Evolutionary conservation across 345 rosid genomes (phyloP).

Genomic region (Populus davidiana): DNA sequence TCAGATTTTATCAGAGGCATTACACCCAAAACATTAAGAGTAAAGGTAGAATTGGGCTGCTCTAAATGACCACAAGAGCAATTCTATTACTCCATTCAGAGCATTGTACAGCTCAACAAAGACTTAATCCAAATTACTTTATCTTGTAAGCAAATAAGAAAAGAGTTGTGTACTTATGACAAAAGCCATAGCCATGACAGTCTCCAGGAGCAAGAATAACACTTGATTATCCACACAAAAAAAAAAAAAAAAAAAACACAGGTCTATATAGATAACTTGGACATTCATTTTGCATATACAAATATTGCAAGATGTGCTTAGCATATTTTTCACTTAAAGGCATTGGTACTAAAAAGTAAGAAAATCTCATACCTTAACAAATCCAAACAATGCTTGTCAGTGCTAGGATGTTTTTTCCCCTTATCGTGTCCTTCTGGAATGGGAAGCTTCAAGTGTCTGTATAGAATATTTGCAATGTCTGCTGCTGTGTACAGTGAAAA

Average conservation of each 20-base stretch:
- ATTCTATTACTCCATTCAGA: too few species aligned
- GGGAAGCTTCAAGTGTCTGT: slow-evolving; percentile 74
- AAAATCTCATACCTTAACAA: slow-evolving; percentile 55
- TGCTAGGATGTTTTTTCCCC: slow-evolving; percentile 89
- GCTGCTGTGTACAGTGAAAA: slow-evolving; percentile 80
- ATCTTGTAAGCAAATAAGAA: too few species aligned
- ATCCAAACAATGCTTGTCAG: slow-evolving; percentile 86
- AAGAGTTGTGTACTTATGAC: too few species aligned
- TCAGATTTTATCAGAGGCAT: too few species aligned
- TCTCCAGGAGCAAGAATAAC: too few species aligned
- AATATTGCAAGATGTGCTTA: neutral
- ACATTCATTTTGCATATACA: neutral
- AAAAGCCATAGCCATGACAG: too few species aligned
- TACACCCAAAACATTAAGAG: neutral
- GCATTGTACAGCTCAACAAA: too few species aligned
- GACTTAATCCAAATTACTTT: too few species aligned
- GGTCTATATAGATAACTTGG: too few species aligned
- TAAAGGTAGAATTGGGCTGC: neutral
- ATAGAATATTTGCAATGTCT: slow-evolving; percentile 88
- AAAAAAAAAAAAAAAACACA: too few species aligned
- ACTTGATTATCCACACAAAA: too few species aligned
- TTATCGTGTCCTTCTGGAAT: slow-evolving; percentile 53
- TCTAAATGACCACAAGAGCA: neutral
- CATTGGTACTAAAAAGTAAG: neutral
- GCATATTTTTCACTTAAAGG: neutral